Percentiles rank a stretch among this genome's conserved stretches.
Evolutionary conservation across 345 rosid genomes (phyloP).

Genomic region (Ceriops zippeliana): DNA sequence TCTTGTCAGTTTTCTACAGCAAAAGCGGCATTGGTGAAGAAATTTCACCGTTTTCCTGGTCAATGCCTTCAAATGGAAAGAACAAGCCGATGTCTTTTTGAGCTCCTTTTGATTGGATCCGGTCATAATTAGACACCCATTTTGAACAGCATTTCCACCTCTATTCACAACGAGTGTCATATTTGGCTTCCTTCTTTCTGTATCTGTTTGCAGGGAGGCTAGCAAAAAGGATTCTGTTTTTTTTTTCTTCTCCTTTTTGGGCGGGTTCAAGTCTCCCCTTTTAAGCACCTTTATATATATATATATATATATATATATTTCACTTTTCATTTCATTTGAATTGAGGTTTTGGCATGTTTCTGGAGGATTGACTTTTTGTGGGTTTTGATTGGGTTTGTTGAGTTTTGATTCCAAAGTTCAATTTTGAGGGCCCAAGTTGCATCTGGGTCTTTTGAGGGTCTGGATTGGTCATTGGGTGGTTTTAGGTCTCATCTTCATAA

Average conservation of each 20-base stretch:
- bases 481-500: not conserved
- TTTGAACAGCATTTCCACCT: not conserved
- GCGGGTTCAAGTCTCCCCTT: not conserved
- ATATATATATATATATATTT: not conserved
- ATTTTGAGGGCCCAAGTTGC: not conserved
- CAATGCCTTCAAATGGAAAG: conserved; percentile 17
- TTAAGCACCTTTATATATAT: not conserved
- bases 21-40: too few relatives aligned
- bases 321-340: conserved; percentile 12
- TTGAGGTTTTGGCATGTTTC: conserved; percentile 14
- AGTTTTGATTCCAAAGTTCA: conserved; percentile 15
- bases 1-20: too few relatives aligned
- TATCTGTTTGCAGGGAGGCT: not conserved
- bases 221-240: not conserved
- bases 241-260: not conserved
- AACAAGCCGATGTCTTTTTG: conserved; percentile 11
- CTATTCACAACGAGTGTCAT: not conserved
- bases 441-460: not conserved
- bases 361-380: conserved; percentile 14
- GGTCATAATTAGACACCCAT: conserved; percentile 4
- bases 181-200: not conserved
- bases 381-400: conserved; percentile 21
- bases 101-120: conserved; percentile 28
- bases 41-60: conserved; percentile 15
- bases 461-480: too few relatives aligned